Evolutionary conservation across 495 filamentous ascomycete genomes (phyloP).

Genomic region (Entonaema liquescens): DNA sequence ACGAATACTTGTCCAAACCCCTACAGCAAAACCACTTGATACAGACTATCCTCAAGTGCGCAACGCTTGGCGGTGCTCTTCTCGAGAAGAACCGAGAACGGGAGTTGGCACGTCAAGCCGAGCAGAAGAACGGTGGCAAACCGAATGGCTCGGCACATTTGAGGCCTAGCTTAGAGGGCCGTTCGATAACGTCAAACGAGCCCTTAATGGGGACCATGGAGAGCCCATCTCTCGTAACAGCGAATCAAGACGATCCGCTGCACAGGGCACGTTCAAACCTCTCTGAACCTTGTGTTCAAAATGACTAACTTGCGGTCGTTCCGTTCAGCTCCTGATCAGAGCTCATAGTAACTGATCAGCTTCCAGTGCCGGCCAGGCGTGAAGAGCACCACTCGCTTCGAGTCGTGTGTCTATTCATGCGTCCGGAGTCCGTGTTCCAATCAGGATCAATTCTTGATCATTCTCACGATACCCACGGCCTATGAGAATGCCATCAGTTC

Average conservation of each 20-base stretch:
- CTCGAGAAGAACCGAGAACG: slow-evolving; percentile 70
- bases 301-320: slow-evolving; percentile 46
- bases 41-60: slow-evolving; percentile 96
- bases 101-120: slow-evolving; percentile 53
- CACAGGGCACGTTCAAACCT: slow-evolving; percentile 71
- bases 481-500: slow-evolving; percentile 41
- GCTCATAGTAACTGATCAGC: slow-evolving; percentile 59
- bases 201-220: slow-evolving; percentile 62
- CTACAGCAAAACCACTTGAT: slow-evolving; percentile 98
- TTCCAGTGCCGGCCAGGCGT: slow-evolving; percentile 29
- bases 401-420: slow-evolving; percentile 7
- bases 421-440: slow-evolving; percentile 28
- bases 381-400: slow-evolving; percentile 7
- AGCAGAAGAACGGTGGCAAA: slow-evolving; percentile 40
- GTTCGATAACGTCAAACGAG: slow-evolving; percentile 72
- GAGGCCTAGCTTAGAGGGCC: slow-evolving; percentile 51
- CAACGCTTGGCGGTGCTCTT: slow-evolving; percentile 88
- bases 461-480: slow-evolving; percentile 41
- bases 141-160: slow-evolving; percentile 35
- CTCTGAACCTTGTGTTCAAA: slow-evolving; percentile 48
- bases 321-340: slow-evolving; percentile 54
- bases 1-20: slow-evolving; percentile 98
- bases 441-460: slow-evolving; percentile 34
- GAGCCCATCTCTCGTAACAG: slow-evolving; percentile 68
- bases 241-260: slow-evolving; percentile 72